Conservation (phyloP, 768 basidiomycete genomes). For the Sistotremastrum suecicum region DNA sequence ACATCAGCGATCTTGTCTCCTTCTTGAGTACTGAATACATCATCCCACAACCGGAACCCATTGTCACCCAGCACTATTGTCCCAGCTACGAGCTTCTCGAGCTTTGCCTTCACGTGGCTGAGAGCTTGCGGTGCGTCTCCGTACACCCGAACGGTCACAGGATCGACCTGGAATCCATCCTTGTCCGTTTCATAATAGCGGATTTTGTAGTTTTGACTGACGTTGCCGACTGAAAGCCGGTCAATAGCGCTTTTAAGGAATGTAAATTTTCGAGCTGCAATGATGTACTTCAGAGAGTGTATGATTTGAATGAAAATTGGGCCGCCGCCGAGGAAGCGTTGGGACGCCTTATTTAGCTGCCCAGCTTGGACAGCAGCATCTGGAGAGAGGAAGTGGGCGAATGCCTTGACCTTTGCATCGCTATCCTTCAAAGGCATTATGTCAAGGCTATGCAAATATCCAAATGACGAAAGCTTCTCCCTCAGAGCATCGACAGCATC, state of each 20-base stretch:
- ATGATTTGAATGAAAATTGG: constrained; percentile 38
- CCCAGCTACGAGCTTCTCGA: constrained; percentile 21
- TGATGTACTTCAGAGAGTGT: constrained; percentile 31
- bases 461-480: constrained; percentile 22
- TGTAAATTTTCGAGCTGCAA: constrained; percentile 31
- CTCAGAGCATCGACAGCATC: constrained; percentile 25
- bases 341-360: constrained; percentile 32
- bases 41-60: constrained; percentile 4
- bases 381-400: constrained; percentile 40
- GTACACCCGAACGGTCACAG: constrained; percentile 25
- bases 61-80: not conserved
- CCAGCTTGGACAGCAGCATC: constrained; percentile 36
- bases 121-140: constrained; percentile 22
- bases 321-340: constrained; percentile 30
- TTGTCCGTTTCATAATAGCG: constrained; percentile 16
- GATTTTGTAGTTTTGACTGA: constrained; percentile 19
- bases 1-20: not conserved
- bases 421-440: constrained; percentile 37
- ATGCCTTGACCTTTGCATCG: constrained; percentile 34
- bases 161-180: constrained; percentile 12
- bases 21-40: not conserved
- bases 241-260: constrained; percentile 30
- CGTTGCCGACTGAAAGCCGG: constrained; percentile 12
- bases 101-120: constrained; percentile 19
- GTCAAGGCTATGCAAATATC: constrained; percentile 30